Evolutionary conservation across 2,329 filamentous ascomycete species (phyloP).

Genomic region (Tolypocladium endophyticum): DNA sequence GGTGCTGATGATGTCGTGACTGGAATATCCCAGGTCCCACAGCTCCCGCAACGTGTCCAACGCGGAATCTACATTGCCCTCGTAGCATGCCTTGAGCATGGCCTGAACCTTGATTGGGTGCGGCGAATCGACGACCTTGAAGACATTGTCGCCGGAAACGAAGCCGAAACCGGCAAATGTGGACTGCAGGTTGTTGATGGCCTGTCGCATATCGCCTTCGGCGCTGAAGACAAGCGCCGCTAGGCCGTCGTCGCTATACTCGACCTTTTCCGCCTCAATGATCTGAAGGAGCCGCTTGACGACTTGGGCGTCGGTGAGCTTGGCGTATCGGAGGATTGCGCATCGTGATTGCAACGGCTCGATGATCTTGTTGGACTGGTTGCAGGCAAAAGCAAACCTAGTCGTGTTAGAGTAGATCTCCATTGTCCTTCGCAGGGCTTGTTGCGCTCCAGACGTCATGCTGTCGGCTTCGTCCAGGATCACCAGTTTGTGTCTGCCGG

Average conservation of each 20-base stretch:
- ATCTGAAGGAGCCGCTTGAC: slow-evolving; percentile 87
- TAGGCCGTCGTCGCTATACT: slow-evolving; percentile 85
- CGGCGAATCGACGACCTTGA: slow-evolving; percentile 92
- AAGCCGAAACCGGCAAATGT: slow-evolving; percentile 91
- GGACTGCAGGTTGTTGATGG: slow-evolving; percentile 96
- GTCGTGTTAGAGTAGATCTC: slow-evolving; percentile 97
- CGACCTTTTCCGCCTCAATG: slow-evolving; percentile 81
- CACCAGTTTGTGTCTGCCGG: slow-evolving; percentile 87
- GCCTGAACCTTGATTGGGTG: slow-evolving; percentile 98
- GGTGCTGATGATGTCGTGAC: slow-evolving; percentile 96
- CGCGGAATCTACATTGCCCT: slow-evolving; percentile 80
- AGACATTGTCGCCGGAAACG: slow-evolving; percentile 95
- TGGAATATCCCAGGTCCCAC: slow-evolving; percentile 94
- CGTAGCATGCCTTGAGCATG: slow-evolving; percentile 95
- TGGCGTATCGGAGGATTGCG: slow-evolving; percentile 87
- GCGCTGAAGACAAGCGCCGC: slow-evolving; percentile 95
- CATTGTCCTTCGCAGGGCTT: slow-evolving; percentile 92
- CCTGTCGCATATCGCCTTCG: slow-evolving; percentile 97
- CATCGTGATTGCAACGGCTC: slow-evolving; percentile 96
- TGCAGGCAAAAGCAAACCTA: slow-evolving; percentile 95
- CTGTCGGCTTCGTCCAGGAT: slow-evolving; percentile 97
- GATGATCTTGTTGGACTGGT: slow-evolving; percentile 98
- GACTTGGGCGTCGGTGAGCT: slow-evolving; percentile 84
- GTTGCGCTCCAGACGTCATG: slow-evolving; percentile 95
- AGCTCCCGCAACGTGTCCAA: slow-evolving; percentile 80